Evolutionary conservation across 163 green algal genomes (phyloP), one percentile per base, ranked within the genome.

Genomic region (Scenedesmus sp.): DNA sequence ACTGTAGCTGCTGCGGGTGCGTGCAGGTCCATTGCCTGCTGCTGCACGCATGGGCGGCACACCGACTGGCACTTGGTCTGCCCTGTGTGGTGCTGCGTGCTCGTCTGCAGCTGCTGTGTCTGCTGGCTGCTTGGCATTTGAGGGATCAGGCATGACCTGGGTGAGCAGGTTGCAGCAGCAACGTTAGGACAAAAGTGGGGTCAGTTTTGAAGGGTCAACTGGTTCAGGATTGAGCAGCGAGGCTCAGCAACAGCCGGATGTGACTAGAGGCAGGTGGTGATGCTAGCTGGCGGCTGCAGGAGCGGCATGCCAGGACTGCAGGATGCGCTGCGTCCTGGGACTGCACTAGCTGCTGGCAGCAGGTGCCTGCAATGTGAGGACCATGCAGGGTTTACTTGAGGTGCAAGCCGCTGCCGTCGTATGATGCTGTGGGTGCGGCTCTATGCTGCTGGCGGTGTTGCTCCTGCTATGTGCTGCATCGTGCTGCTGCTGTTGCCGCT

Each of bases 101-200:
- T 82, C 89, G n/a, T 82, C 62, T 46, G 64, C 67, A 54, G 66
- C 54, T 55, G 82, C 89, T 54, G 18, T n/a, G 57, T 15, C 15
- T 92, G 60, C 66, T 64, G 34, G 64, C 57, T 87, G 56, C 62
- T 77, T 76, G 20, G n/a, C 83, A 34, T 66, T 82, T 2, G n/a
- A 0, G 10, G 90, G 90, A 84, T 90, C 59, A n/a, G 83, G 67
- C 83, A 92, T 92, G n/a, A 92, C 67, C 86, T 84, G 62, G 26
- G 13, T 9, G 23, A 8, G 62, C 57, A 76, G 34, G 34, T 46
- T 46, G 59, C 12, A 76, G 10, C 83, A 66, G 55, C 55, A 67
- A 18, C 82, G 15, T 5, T 9, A 54, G 20, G 0, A 73, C 4
- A 2, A 60, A 66, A 10, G 55, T 52, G 20, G 52, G 3, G 8